A percentile compares a stretch with the other conserved stretches of the same genome.
These are phyloP conservation scores for Apiotrichum gracile DNA, from an alignment of 1,284 basidiomycete species.

Conservation along the genomic window DNA sequence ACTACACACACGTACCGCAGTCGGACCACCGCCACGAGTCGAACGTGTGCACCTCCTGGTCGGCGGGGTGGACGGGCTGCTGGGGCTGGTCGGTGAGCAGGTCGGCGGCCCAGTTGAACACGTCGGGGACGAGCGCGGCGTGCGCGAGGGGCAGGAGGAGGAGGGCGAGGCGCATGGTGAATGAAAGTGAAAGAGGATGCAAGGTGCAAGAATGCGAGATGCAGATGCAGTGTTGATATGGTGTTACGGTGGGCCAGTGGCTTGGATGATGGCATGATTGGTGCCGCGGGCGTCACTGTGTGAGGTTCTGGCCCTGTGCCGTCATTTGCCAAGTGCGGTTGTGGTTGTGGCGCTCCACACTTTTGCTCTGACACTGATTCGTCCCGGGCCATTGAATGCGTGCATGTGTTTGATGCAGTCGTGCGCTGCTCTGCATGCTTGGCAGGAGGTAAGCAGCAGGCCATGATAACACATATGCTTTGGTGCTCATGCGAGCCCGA, in stretches of 20 bases:
- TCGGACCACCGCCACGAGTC: conserved; percentile 45
- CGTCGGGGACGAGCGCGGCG: conserved; percentile 25
- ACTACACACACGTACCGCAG: conserved; percentile 41
- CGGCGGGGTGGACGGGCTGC: conserved; percentile 2
- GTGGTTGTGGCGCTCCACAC: background rate
- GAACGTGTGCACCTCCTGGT: conserved; percentile 32
- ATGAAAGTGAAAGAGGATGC: conserved; percentile 14
- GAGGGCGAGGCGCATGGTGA: conserved; percentile 22
- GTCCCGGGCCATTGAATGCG: no score
- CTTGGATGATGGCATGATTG: background rate
- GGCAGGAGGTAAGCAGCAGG: no score
- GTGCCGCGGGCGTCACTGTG: no score
- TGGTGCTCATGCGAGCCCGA: no score
- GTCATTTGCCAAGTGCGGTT: background rate
- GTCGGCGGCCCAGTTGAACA: conserved; percentile 26
- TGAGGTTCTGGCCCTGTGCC: background rate
- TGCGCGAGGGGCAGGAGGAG: conserved; percentile 23
- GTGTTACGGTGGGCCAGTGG: background rate
- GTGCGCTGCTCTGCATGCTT: no score
- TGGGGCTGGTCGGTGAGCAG: conserved; percentile 25
- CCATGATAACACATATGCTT: no score
- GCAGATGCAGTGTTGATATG: background rate
- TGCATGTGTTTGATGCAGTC: no score
- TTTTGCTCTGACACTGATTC: no score
- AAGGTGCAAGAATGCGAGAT: background rate